A percentile compares a stretch with the other conserved stretches of the same genome.
Evolutionary conservation across 306 rosid species (phyloP).

Genomic region (Rosa rugosa): DNA sequence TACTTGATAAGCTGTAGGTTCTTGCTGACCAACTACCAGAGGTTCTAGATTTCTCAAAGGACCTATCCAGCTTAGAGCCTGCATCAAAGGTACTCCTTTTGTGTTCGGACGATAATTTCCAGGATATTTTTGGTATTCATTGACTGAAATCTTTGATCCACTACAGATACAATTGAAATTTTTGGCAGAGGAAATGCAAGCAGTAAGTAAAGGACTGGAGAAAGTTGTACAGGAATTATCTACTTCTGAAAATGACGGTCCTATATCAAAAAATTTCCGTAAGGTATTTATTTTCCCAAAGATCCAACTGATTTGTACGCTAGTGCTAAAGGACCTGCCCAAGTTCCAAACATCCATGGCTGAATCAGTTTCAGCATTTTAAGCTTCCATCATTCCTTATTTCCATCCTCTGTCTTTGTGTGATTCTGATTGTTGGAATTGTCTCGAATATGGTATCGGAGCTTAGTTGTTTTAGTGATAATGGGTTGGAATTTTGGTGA

Average conservation of each 20-base stretch:
- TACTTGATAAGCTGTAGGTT: conserved; percentile 48
- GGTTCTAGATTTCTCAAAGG: conserved; percentile 78
- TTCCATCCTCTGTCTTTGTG: background rate
- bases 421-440: background rate
- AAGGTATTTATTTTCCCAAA: conserved; percentile 38
- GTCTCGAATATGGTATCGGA: background rate
- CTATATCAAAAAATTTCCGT: conserved; percentile 65
- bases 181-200: conserved; percentile 97
- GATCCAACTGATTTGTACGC: background rate
- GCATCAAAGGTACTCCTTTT: conserved; percentile 68
- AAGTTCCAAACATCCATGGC: background rate
- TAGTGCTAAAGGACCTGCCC: background rate
- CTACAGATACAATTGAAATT: conserved; percentile 72
- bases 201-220: conserved; percentile 91
- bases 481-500: background rate
- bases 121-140: conserved; percentile 11
- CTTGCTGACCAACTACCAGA: conserved; percentile 74
- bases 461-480: background rate
- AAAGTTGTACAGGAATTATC: conserved; percentile 79
- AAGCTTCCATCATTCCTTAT: background rate
- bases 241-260: conserved; percentile 76
- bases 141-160: conserved; percentile 29
- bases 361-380: conserved; percentile 3
- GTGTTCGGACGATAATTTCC: conserved; percentile 8
- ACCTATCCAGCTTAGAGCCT: conserved; percentile 76